phyloP scores from a whole-genome alignment of 2,329 filamentous ascomycete genomes.

The Keithomyces neogunnii region DNA sequence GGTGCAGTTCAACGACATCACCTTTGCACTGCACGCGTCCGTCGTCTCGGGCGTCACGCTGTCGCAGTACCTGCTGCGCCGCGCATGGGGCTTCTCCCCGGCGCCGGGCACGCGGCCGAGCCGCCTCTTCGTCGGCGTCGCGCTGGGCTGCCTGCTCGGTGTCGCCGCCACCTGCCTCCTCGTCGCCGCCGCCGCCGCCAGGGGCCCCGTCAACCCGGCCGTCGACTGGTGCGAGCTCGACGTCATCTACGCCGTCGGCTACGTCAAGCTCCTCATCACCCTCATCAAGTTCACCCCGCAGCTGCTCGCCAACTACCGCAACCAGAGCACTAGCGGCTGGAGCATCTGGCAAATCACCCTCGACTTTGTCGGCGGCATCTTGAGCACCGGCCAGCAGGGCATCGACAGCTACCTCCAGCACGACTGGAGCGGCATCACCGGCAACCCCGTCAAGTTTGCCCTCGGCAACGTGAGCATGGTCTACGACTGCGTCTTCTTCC shows the following conservation, averaged over 20 bases:
- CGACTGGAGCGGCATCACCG: slow-evolving; percentile 85
- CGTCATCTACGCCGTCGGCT: slow-evolving; percentile 62
- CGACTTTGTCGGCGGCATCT: slow-evolving; percentile 70
- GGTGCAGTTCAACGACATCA: slow-evolving; percentile 82
- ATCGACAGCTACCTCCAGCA: slow-evolving; percentile 78
- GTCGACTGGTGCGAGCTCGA: slow-evolving; percentile 54
- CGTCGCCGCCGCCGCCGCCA: slow-evolving; percentile 29
- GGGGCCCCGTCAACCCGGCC: slow-evolving; percentile 25
- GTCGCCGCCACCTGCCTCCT: slow-evolving; percentile 43
- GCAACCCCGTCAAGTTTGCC: slow-evolving; percentile 85
- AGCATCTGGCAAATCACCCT: slow-evolving; percentile 76
- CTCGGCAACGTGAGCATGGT: slow-evolving; percentile 78
- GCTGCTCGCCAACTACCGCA: slow-evolving; percentile 72
- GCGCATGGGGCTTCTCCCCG: slow-evolving; percentile 67
- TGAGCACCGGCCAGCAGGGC: slow-evolving; percentile 73
- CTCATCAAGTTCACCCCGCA: slow-evolving; percentile 91
- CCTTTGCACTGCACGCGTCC: slow-evolving; percentile 76
- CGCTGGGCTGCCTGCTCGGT: slow-evolving; percentile 57
- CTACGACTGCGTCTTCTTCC: slow-evolving; percentile 80
- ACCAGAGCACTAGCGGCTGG: slow-evolving; percentile 82
- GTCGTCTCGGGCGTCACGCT: slow-evolving; percentile 64
- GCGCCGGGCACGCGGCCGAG: slow-evolving; percentile 47
- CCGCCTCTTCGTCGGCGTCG: slow-evolving; percentile 57
- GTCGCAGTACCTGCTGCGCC: slow-evolving; percentile 68
- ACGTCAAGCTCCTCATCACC: slow-evolving; percentile 83